A percentile compares a stretch with the other conserved stretches of the same genome.
These are phyloP conservation scores for Dioscorea alata DNA, from an alignment of 106 monocot genomes.

Conservation along the genomic window DNA sequence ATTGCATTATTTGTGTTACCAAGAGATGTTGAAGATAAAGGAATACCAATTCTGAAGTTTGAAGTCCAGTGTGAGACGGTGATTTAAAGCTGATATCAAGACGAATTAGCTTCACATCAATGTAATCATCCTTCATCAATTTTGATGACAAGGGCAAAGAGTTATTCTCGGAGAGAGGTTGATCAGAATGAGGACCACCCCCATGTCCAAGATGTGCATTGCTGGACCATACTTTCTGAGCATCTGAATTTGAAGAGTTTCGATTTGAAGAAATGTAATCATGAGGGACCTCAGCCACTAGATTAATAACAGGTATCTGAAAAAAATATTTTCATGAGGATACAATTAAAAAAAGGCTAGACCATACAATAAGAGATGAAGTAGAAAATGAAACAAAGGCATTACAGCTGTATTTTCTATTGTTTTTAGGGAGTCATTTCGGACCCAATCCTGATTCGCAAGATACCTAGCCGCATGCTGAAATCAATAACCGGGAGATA, in stretches of 20 bases:
- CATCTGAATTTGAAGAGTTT: constrained; percentile 27
- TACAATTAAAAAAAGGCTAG: background rate
- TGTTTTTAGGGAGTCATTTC: constrained; percentile 96
- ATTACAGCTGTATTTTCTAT: constrained; percentile 95
- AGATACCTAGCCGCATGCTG: constrained; percentile 99
- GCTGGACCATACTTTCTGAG: constrained; percentile 21
- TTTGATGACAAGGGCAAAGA: constrained; percentile 19
- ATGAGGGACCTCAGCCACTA: constrained; percentile 77
- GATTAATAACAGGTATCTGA: constrained; percentile 97
- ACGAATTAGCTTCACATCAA: constrained; percentile 51
- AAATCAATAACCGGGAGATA: constrained; percentile 10
- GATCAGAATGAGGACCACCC: constrained; percentile 10
- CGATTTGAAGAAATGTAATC: constrained; percentile 47
- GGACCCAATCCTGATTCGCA: constrained; percentile 97
- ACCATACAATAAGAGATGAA: background rate
- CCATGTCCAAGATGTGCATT: constrained; percentile 20
- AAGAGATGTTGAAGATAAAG: background rate
- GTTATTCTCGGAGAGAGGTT: constrained; percentile 14
- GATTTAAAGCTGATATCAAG: constrained; percentile 98
- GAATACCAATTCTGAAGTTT: constrained; percentile 87
- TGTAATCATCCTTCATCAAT: constrained; percentile 15
- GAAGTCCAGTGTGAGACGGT: constrained; percentile 92
- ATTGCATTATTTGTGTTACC: background rate
- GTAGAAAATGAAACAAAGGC: background rate
- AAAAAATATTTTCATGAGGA: constrained; percentile 7